Percentiles rank a stretch among this genome's conserved stretches.
phyloP scores from a whole-genome alignment of 768 basidiomycete genomes.

The Mycena olivaceomarginata region DNA sequence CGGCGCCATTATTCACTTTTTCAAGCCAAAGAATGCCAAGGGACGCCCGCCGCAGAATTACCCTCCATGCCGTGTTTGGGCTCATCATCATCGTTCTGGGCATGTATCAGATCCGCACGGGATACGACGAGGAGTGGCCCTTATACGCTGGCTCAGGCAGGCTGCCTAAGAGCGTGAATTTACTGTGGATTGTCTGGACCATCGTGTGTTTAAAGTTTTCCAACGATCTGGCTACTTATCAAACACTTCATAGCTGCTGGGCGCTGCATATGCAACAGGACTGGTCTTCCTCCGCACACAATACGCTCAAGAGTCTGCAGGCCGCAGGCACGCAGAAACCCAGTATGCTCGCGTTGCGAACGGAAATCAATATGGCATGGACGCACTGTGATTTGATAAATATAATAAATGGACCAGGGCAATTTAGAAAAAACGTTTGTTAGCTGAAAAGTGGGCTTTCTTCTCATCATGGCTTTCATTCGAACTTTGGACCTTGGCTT shows the following conservation, averaged over 20 bases:
- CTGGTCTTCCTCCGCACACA: slow-evolving; percentile 66
- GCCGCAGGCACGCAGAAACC: neutral
- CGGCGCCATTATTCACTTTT: slow-evolving; percentile 71
- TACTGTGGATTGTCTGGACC: slow-evolving; percentile 68
- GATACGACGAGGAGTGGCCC: slow-evolving; percentile 70
- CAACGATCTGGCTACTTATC: neutral
- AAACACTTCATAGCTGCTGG: slow-evolving; percentile 57
- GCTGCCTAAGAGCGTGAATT: slow-evolving; percentile 58
- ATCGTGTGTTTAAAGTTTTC: slow-evolving; percentile 56
- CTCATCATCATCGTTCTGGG: slow-evolving; percentile 68
- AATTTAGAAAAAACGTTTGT: too few species aligned
- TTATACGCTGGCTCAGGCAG: slow-evolving; percentile 61
- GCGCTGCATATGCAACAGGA: slow-evolving; percentile 62
- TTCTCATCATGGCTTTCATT: too few species aligned
- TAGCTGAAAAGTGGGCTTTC: too few species aligned
- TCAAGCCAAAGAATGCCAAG: slow-evolving; percentile 61
- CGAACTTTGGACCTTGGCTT: too few species aligned
- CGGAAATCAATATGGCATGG: too few species aligned
- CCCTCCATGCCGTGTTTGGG: slow-evolving; percentile 72
- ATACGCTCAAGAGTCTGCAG: slow-evolving; percentile 62
- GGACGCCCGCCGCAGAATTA: slow-evolving; percentile 73
- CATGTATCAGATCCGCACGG: slow-evolving; percentile 68
- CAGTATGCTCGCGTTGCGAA: too few species aligned
- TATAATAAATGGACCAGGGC: too few species aligned
- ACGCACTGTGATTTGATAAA: too few species aligned